Percentiles rank a stretch among this genome's conserved stretches.
Evolutionary conservation across 768 basidiomycete species (phyloP).

Genomic region (Russula ochroleuca): DNA sequence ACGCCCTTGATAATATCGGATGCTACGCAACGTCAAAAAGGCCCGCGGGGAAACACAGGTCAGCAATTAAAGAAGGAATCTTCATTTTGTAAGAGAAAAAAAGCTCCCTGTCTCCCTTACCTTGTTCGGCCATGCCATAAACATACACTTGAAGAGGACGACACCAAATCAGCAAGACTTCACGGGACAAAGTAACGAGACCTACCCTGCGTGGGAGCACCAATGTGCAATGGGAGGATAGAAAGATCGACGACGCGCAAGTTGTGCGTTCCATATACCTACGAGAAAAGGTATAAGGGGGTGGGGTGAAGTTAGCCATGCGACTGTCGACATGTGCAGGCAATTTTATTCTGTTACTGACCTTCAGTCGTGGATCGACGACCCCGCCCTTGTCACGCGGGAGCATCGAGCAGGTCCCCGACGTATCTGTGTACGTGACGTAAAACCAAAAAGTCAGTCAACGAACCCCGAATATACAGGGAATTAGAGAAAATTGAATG

Average conservation of each 20-base stretch:
- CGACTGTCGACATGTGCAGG: background rate
- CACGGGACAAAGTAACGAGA: background rate
- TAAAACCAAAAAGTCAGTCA: background rate
- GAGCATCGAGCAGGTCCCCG: slow-evolving; percentile 51
- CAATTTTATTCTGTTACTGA: slow-evolving; percentile 13
- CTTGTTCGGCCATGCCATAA: slow-evolving; percentile 44
- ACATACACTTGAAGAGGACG: slow-evolving; percentile 35
- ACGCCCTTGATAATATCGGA: slow-evolving; percentile 33
- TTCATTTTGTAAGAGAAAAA: background rate
- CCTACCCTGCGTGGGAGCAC: slow-evolving; percentile 44
- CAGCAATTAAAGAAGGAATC: background rate
- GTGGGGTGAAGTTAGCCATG: background rate
- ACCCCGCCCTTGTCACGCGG: slow-evolving; percentile 49
- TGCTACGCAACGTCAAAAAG: slow-evolving; percentile 19
- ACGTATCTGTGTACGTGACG: slow-evolving; percentile 38
- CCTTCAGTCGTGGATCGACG: slow-evolving; percentile 46
- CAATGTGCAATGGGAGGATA: slow-evolving; percentile 49
- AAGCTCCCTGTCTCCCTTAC: slow-evolving; percentile 29
- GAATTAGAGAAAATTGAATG: slow-evolving; percentile 29
- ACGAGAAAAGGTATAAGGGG: background rate
- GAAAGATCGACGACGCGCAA: slow-evolving; percentile 55
- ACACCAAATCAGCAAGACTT: background rate
- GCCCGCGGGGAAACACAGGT: background rate
- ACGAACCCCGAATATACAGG: background rate
- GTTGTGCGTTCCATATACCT: slow-evolving; percentile 57